Evolutionary conservation across 2,329 filamentous ascomycete genomes (phyloP).

Genomic region (Orbilia blumenaviensis): DNA sequence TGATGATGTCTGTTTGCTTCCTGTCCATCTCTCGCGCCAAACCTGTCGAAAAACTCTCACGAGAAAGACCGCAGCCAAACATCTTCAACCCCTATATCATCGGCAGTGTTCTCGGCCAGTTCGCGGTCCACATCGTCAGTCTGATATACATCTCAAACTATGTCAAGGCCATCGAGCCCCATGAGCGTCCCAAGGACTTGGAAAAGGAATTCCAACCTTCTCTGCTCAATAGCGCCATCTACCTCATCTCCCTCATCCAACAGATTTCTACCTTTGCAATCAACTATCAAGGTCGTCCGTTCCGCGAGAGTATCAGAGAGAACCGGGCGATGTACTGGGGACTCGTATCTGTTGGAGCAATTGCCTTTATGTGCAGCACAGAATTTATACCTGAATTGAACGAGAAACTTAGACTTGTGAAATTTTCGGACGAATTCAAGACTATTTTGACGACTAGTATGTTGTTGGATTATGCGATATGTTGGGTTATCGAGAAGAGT

Average conservation of each 20-base stretch:
- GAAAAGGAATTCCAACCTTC: constrained; percentile 95
- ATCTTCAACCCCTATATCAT: constrained; percentile 99
- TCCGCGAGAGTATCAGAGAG: constrained; percentile 93
- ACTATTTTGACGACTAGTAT: constrained; percentile 82
- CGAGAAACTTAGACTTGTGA: constrained; percentile 88
- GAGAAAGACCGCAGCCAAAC: constrained; percentile 96
- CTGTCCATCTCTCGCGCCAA: constrained; percentile 97
- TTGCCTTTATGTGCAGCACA: constrained; percentile 93
- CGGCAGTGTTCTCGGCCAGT: constrained; percentile 94
- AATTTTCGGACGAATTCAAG: constrained; percentile 90
- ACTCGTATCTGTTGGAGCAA: constrained; percentile 84
- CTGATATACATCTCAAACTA: constrained; percentile 92
- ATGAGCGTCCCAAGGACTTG: constrained; percentile 75
- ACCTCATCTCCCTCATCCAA: constrained; percentile 96
- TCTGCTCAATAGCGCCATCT: constrained; percentile 94
- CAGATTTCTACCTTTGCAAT: constrained; percentile 99
- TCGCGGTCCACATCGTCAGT: constrained; percentile 92
- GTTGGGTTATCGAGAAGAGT: constrained; percentile 85
- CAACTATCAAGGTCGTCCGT: constrained; percentile 98
- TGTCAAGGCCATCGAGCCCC: constrained; percentile 81
- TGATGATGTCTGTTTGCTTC: constrained; percentile 99
- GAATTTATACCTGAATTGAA: constrained; percentile 97
- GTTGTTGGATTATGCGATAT: constrained; percentile 85
- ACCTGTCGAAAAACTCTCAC: constrained; percentile 92
- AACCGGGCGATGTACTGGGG: constrained; percentile 99